Conservation (phyloP, 2,329 filamentous ascomycete genomes). For the Teratosphaeria nubilosa region DNA sequence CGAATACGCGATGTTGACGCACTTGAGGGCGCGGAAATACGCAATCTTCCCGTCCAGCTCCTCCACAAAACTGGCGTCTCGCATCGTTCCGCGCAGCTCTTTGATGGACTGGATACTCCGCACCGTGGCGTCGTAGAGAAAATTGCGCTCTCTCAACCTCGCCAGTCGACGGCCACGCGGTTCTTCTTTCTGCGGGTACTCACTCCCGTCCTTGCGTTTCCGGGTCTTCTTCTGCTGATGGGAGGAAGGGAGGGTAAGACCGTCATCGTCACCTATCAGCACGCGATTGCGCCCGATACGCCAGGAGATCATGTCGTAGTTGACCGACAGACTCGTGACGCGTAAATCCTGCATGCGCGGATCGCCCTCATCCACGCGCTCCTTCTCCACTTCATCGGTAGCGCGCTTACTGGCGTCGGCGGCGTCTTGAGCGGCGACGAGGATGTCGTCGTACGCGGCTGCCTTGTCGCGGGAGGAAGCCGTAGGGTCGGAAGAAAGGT, state of each 20-base stretch:
- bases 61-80: constrained; percentile 63
- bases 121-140: constrained; percentile 81
- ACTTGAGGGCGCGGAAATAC: constrained; percentile 88
- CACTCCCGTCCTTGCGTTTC: constrained; percentile 40
- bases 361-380: constrained; percentile 77
- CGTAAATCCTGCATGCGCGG: constrained; percentile 83
- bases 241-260: constrained; percentile 46
- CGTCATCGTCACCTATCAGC: constrained; percentile 73
- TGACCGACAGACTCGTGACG: constrained; percentile 84
- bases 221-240: constrained; percentile 39
- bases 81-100: constrained; percentile 79
- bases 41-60: constrained; percentile 68
- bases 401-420: constrained; percentile 88
- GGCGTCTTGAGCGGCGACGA: constrained; percentile 84
- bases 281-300: constrained; percentile 87
- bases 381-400: constrained; percentile 77
- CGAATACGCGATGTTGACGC: constrained; percentile 74
- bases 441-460: constrained; percentile 79
- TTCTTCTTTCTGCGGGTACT: constrained; percentile 46
- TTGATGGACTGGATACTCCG: constrained; percentile 86
- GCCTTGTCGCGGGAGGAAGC: constrained; percentile 54
- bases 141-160: constrained; percentile 73
- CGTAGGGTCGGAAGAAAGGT: constrained; percentile 33
- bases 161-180: constrained; percentile 65
- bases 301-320: constrained; percentile 91